Evolutionary conservation across 2,329 filamentous ascomycete genomes (phyloP).

Genomic region (Exophiala oligosperma): DNA sequence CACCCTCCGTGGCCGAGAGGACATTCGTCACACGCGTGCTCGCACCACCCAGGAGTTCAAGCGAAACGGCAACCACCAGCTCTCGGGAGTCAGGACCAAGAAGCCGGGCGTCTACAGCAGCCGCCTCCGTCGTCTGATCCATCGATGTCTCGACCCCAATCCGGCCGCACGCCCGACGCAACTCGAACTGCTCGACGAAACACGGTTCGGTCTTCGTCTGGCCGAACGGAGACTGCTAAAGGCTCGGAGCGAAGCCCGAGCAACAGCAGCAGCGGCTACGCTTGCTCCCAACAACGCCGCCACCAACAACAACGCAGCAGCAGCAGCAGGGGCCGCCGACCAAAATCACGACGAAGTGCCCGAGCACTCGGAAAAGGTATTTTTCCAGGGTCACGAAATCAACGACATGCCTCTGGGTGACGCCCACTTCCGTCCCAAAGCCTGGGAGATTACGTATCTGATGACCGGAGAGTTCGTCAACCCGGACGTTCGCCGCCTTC

Average conservation of each 20-base stretch:
- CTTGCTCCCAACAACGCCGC: not conserved
- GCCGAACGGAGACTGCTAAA: conserved; percentile 3
- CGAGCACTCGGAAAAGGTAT: conserved; percentile 12
- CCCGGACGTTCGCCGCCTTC: conserved; percentile 13
- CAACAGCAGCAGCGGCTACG: not conserved
- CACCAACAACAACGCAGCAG: not conserved
- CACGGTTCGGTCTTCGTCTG: conserved; percentile 7
- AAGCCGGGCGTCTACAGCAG: conserved; percentile 13
- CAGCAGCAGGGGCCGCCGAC: not conserved
- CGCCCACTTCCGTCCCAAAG: not conserved
- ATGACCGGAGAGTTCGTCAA: conserved; percentile 11
- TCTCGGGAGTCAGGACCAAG: conserved; percentile 9
- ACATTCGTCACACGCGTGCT: conserved; percentile 2
- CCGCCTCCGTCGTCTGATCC: conserved; percentile 14
- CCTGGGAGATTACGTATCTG: not conserved
- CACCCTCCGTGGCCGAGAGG: conserved; percentile 1
- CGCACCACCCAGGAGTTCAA: conserved; percentile 1
- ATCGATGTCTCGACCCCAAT: conserved; percentile 19
- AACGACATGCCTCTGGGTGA: conserved; percentile 21
- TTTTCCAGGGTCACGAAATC: conserved; percentile 23
- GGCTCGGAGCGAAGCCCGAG: not conserved
- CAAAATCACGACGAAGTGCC: not conserved
- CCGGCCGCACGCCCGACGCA: conserved; percentile 19
- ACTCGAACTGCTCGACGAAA: conserved; percentile 16
- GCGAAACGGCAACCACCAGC: conserved; percentile 18